Percentiles rank a stretch among this genome's conserved stretches.
Evolutionary conservation across 805 yeast genomes (phyloP).

Genomic region (Vanderwaltozyma yarrowii): DNA sequence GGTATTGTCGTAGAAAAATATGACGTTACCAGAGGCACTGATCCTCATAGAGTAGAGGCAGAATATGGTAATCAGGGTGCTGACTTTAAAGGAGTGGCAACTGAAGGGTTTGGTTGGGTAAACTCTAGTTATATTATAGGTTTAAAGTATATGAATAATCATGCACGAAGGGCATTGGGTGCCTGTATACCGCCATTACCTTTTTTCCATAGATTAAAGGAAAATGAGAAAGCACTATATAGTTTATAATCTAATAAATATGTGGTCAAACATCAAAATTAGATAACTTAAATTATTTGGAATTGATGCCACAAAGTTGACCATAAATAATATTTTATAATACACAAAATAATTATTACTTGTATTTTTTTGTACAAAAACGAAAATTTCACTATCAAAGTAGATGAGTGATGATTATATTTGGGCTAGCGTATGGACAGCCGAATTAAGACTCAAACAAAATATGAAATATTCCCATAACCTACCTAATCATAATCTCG

Average conservation of each 20-base stretch:
- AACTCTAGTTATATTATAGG: slow-evolving; percentile 79
- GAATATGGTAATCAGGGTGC: slow-evolving; percentile 97
- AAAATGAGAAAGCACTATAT: slow-evolving; percentile 32
- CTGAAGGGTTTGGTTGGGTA: slow-evolving; percentile 98
- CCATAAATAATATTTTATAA: too few relatives aligned
- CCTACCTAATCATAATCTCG: too few relatives aligned
- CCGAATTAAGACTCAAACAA: too few relatives aligned
- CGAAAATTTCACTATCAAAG: too few relatives aligned
- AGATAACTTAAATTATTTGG: too few relatives aligned
- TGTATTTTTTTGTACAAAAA: too few relatives aligned
- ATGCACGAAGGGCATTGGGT: slow-evolving; percentile 69
- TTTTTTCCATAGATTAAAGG: slow-evolving; percentile 42
- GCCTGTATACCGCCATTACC: slow-evolving; percentile 63
- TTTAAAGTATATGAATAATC: slow-evolving; percentile 49
- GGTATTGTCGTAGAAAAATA: slow-evolving; percentile 96
- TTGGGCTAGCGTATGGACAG: too few relatives aligned
- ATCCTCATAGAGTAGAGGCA: slow-evolving; percentile 87
- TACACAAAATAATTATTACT: too few relatives aligned
- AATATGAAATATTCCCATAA: too few relatives aligned
- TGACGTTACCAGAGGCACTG: slow-evolving; percentile 72
- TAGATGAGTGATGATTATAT: too few relatives aligned
- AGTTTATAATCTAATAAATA: slow-evolving; percentile 16
- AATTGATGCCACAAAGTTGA: too few relatives aligned
- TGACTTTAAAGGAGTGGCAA: slow-evolving; percentile 84
- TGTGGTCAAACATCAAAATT: too few relatives aligned